A percentile compares a stretch with the other conserved stretches of the same genome.
phyloP scores from a whole-genome alignment of 345 rosid genomes.

The Syzygium jambos region DNA sequence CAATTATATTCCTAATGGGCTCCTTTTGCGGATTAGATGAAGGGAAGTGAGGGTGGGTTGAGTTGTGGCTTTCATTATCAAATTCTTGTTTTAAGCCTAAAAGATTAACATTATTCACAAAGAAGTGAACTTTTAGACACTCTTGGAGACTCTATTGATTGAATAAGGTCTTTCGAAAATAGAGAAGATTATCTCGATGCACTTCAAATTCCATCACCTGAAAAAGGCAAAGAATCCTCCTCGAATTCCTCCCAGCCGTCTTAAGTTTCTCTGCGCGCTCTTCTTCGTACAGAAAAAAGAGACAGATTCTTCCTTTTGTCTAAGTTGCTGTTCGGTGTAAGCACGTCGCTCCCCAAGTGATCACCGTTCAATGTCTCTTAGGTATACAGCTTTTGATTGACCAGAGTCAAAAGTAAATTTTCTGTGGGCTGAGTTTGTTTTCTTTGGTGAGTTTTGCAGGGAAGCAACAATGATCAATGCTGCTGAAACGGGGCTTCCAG shows the following conservation, averaged over 20 bases:
- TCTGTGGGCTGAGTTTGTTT: neutral
- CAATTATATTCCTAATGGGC: neutral
- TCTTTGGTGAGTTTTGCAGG: neutral
- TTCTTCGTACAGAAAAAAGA: too few relatives aligned
- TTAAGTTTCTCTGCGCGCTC: too few relatives aligned
- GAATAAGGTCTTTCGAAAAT: too few relatives aligned
- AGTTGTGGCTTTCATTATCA: neutral
- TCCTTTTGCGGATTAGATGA: neutral
- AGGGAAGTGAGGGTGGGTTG: neutral
- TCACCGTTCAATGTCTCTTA: too few relatives aligned
- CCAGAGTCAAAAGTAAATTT: too few relatives aligned
- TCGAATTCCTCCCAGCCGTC: too few relatives aligned
- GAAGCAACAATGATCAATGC: neutral
- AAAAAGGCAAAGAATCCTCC: neutral
- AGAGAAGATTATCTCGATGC: neutral
- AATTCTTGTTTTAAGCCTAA: neutral
- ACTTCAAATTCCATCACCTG: neutral
- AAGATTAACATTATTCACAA: too few relatives aligned
- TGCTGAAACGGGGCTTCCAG: slow-evolving; percentile 5
- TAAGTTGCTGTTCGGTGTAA: too few relatives aligned
- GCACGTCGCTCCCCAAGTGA: too few relatives aligned
- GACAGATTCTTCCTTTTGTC: too few relatives aligned
- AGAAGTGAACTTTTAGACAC: neutral
- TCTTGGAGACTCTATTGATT: neutral
- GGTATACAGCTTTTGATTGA: too few relatives aligned